Evolutionary conservation across 345 rosid species (phyloP), one percentile per base, ranked within the genome.

Genomic region (Melaleuca quinquenervia): DNA sequence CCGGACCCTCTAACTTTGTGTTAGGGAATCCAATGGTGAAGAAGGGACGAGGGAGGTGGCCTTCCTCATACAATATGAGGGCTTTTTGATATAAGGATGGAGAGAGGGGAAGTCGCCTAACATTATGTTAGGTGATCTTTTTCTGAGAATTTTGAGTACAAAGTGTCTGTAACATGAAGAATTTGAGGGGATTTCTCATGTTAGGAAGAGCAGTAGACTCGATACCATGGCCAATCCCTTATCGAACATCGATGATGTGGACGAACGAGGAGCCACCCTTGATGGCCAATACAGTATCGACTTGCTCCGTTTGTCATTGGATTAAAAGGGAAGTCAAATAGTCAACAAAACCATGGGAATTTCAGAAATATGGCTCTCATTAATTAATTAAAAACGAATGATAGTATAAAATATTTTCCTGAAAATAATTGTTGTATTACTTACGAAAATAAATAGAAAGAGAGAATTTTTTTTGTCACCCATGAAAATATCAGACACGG

Each of bases 191-290:
- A 21, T 52, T 11, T 13, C 8, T 44, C 29, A 27, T 49, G 32
- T 7, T 5, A 51, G 5, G 52, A n/a, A n/a, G 15, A 29, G 32
- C n/a, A n/a, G 22, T 27, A 36, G 4, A 86, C 91, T 90, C 89
- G 9, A 88, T 90, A 5, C 89, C 86, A 82, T 90, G 92, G 11
- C 90, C 88, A 0, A 87, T 87, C 18, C 90, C 91, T 26, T 91
- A 84, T 1, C 22, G 20, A 16, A 89, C 12, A 2, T 70, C 84
- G 15, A 16, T 80, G 48, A 87, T 82, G 58, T 88, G 49, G 21
- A 90, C 85, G 2, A 45, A 21, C 26, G 83, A 87, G 11, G 86
- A 82, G 3, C 87, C 89, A 0, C 60, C 50, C 21, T 74, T 52
- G 7, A 89, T 74, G 15, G 92, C 87, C 87, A 45, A 90, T 24